Base-by-base conservation (phyloP, 352 stramenopile species). In the Pythium aphanidermatum region DNA sequence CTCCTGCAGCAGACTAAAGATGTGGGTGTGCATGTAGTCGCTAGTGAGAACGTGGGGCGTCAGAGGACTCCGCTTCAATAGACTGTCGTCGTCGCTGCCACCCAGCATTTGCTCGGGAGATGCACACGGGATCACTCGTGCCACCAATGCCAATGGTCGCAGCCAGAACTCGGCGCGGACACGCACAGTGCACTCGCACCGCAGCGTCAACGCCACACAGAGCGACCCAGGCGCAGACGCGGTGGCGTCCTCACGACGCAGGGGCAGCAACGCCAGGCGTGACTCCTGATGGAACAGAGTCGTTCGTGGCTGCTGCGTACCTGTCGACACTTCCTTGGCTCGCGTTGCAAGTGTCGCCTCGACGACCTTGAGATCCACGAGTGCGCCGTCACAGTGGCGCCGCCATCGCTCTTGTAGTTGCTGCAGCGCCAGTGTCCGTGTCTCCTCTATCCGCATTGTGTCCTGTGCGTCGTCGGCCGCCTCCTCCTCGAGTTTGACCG, bases 241-340 rank as follows among this genome's bases (percentile, higher is more conserved):
- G 5, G 41, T 28, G 12, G 24, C 33, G 29, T 51, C 46, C 7
- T 51, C 34, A n/a, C 4, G 32, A 12, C 24, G 36, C 19, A 56
- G 12, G 10, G 54, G 38, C 29, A 62, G 40, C 27, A 73, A 42
- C 37, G 44, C 48, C 27, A 86, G 49, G 23, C 69, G 69, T 29
- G 71, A 71, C 16, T 89, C 70, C 28, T 89, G 76, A 9, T 72
- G 63, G 35, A 82, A 86, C 21, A 89, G 60, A 14, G 70, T 74
- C 21, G 49, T 45, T 7, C 55, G 43, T 12, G 44, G 43, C 30
- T 57, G 33, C n/a, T 50, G 41, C 6, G 29, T 12, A 14, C 41
- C 43, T 38, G 16, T 19, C 9, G 21, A 20, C n/a, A 35, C 33
- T 1, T 24, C n/a, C 26, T 45, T 44, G 31, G 31, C 32, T 10